Base-by-base conservation (phyloP, 495 filamentous ascomycete species). In the Penicillium coffeae region DNA sequence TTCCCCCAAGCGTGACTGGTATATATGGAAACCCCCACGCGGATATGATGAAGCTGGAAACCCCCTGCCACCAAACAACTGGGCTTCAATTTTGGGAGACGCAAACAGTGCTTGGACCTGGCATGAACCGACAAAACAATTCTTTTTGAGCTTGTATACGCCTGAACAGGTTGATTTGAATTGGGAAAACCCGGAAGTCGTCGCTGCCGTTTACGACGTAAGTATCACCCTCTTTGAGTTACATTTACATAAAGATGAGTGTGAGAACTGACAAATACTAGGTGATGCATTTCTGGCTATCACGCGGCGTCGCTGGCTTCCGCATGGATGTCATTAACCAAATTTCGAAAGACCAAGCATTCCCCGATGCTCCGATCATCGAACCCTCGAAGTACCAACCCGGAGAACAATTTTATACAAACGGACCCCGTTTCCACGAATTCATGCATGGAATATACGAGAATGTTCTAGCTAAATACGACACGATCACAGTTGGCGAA, bases 401-500 rank as follows among this genome's bases (percentile, higher is more conserved):
- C 3, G 75, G 68, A 0, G 54, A 52, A 8, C 60, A 60, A 18
- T 71, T 60, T 20, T 78, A 65, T 48, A 69, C 69, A 21, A 75
- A 76, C 25, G 76, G 76, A 0, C 76, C 76, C 3, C 58, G 69
- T 30, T 67, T 79, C 45, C 74, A 79, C 46, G 74, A 78, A 54
- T 78, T 60, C 33, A 63, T 75, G 2, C 52, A 53, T 22, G 73
- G 71, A 21, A 70, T 76, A 16, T 50, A 64, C 39, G 46, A 48
- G 4, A 59, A 78, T 44, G 77, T 83, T 10, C 64, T 87, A 34
- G 67, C 66, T 33, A 61, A 77, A 14, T 83, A 85, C 57, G 72
- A 82, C 42, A 71, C 76, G 3, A 68, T 86, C 49, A 82, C 79
- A 0, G 82, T 87, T 6, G 84, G 84, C 10, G 84, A 88, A n/a